These are phyloP conservation scores for Colletotrichum camelliae DNA, from an alignment of 2,329 filamentous ascomycete genomes.

Conservation along the genomic window DNA sequence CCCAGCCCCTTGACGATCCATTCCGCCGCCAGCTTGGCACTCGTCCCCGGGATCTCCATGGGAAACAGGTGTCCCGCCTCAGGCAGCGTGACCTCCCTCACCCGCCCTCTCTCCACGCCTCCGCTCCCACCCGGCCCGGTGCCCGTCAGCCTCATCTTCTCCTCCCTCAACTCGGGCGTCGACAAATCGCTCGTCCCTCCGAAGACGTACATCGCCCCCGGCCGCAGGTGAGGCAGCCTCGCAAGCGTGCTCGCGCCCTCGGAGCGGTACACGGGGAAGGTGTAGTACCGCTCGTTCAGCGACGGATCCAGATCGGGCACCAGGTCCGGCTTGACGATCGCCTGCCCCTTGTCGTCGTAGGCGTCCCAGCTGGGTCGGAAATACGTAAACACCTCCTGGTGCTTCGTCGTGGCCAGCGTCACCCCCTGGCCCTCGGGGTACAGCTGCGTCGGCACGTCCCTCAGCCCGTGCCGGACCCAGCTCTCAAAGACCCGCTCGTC, in stretches of 20 bases:
- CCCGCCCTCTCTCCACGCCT: constrained; percentile 66
- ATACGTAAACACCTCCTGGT: constrained; percentile 87
- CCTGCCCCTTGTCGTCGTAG: constrained; percentile 40
- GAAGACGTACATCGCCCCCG: constrained; percentile 73
- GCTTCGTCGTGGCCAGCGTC: constrained; percentile 81
- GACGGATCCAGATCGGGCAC: constrained; percentile 52
- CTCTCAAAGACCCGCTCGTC: constrained; percentile 78
- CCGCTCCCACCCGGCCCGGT: constrained; percentile 71
- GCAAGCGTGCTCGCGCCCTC: constrained; percentile 64
- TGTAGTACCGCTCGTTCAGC: constrained; percentile 37
- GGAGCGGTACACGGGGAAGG: constrained; percentile 69
- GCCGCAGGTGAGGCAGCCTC: constrained; percentile 65
- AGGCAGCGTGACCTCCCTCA: constrained; percentile 68
- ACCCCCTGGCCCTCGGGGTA: constrained; percentile 57
- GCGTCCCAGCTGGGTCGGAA: constrained; percentile 64
- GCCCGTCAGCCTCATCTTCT: constrained; percentile 69
- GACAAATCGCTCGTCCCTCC: constrained; percentile 66
- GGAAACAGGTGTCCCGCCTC: constrained; percentile 80
- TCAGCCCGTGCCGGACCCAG: constrained; percentile 77
- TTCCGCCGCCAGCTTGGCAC: constrained; percentile 63
- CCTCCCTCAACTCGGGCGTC: constrained; percentile 49
- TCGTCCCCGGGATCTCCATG: constrained; percentile 75
- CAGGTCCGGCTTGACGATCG: constrained; percentile 42
- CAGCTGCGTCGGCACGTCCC: constrained; percentile 70
- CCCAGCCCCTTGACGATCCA: constrained; percentile 65